Evolutionary conservation across 495 filamentous ascomycete species (phyloP), one percentile per base, ranked within the genome.

Genomic region (Astrocystis sublimbata): DNA sequence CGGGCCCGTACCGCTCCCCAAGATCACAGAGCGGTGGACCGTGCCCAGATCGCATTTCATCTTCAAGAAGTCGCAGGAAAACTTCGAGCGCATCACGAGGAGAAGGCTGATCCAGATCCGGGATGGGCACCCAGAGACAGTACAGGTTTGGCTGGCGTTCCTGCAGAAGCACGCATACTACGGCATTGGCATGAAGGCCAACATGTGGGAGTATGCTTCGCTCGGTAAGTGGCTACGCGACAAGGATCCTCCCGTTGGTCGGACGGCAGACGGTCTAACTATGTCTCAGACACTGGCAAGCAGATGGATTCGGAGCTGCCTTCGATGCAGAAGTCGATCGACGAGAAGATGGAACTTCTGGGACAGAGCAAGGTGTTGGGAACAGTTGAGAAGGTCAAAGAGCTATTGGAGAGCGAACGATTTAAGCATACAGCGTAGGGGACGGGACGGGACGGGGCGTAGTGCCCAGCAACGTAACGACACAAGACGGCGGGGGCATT

Each of bases 161-260:
- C 72, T 98, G 64, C 85, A 86, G 73, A 96, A 94, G 76, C 87
- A 96, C 70, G 87, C 89, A 13, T 97, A 93, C 72, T 90, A 96
- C 71, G 94, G 96, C 8, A 87, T 98, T 26, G 94, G 94, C 69
- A 96, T 98, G 93, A 98, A 98, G 82, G 93, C 96, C 24, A 97
- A 98, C 70, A 83, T 98, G 47, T 98, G 89, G 88, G 89, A 93
- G 70, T 89, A 89, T 78, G 86, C 89, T 66, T 84, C 83, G 60
- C 70, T 96, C 31, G 89, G 91, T 79, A 75, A 52, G 80, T 78
- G 64, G 51, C 57, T 26, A 10, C 19, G 35, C 17, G 12, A 21
- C 17, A 31, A n/a, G n/a, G n/a, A 1, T 26, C 7, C 0, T 23
- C 10, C 3, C 21, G 24, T 31, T 50, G 19, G 12, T 10, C 21